Evolutionary conservation across 2,329 filamentous ascomycete species (phyloP).

Genomic region (Dothideomycetes sp.): DNA sequence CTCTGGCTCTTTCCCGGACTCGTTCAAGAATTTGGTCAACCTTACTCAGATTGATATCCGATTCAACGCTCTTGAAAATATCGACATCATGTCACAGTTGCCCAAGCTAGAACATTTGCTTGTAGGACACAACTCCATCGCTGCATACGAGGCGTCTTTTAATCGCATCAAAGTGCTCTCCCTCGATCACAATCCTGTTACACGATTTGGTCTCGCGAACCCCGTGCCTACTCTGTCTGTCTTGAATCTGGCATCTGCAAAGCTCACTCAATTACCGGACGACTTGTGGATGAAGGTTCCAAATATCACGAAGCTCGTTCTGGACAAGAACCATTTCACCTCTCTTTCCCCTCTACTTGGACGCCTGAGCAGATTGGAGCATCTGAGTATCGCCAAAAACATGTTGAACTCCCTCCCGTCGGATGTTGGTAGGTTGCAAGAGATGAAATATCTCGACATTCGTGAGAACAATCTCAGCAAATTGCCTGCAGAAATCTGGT

Average conservation of each 20-base stretch:
- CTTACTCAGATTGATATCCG: slow-evolving; percentile 89
- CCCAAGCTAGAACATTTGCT: slow-evolving; percentile 81
- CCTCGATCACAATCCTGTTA: slow-evolving; percentile 90
- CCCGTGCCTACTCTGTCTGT: slow-evolving; percentile 73
- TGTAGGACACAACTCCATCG: slow-evolving; percentile 86
- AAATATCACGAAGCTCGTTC: slow-evolving; percentile 74
- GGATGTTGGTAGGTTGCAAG: slow-evolving; percentile 78
- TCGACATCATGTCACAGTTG: slow-evolving; percentile 75
- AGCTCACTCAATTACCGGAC: slow-evolving; percentile 79
- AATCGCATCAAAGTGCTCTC: slow-evolving; percentile 73
- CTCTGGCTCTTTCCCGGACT: slow-evolving; percentile 58
- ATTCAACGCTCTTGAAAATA: slow-evolving; percentile 81
- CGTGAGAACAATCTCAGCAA: slow-evolving; percentile 87
- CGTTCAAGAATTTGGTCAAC: slow-evolving; percentile 63
- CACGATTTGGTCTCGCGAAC: slow-evolving; percentile 74
- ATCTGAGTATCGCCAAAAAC: slow-evolving; percentile 92
- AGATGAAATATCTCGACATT: slow-evolving; percentile 78
- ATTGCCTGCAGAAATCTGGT: slow-evolving; percentile 91
- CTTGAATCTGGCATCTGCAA: slow-evolving; percentile 83
- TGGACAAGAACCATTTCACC: slow-evolving; percentile 94
- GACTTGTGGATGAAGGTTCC: slow-evolving; percentile 79
- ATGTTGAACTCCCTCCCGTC: slow-evolving; percentile 72
- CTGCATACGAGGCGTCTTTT: slow-evolving; percentile 83
- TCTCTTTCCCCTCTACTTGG: slow-evolving; percentile 80
- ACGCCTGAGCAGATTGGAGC: slow-evolving; percentile 70